A percentile compares a stretch with the other conserved stretches of the same genome.
Evolutionary conservation across 306 rosid species (phyloP).

Genomic region (Trifolium subterraneum): DNA sequence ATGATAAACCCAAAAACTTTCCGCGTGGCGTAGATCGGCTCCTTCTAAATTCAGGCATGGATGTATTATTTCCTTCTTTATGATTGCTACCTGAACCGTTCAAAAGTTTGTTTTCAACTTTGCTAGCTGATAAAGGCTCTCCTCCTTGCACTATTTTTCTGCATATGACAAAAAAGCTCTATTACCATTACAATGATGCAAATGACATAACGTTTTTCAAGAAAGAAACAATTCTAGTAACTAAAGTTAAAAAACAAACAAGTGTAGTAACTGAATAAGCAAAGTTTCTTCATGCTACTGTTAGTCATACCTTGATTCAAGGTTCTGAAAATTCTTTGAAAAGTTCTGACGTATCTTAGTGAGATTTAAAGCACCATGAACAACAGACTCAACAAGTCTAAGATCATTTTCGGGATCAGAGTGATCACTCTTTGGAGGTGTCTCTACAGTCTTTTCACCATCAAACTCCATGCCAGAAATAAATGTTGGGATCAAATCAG

Average conservation of each 20-base stretch:
- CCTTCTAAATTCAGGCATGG: slow-evolving; percentile 72
- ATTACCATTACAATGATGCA: slow-evolving; percentile 21
- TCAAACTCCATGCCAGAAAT: slow-evolving; percentile 56
- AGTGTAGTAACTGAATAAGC: not conserved
- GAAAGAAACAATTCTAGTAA: slow-evolving; percentile 9
- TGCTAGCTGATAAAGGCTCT: slow-evolving; percentile 62
- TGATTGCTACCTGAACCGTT: slow-evolving; percentile 55
- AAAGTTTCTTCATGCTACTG: slow-evolving; percentile 11
- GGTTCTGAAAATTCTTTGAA: slow-evolving; percentile 70
- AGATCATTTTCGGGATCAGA: slow-evolving; percentile 76
- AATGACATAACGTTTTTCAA: slow-evolving; percentile 4
- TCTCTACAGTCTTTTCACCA: slow-evolving; percentile 56
- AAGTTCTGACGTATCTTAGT: slow-evolving; percentile 65
- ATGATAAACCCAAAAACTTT: slow-evolving; percentile 62
- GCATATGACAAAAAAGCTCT: slow-evolving; percentile 41
- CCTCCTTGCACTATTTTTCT: slow-evolving; percentile 60
- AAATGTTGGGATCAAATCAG: slow-evolving; percentile 54
- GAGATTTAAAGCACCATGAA: slow-evolving; percentile 52
- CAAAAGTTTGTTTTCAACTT: slow-evolving; percentile 61
- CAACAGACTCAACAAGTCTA: slow-evolving; percentile 45
- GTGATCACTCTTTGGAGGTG: slow-evolving; percentile 63
- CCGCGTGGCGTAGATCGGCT: slow-evolving; percentile 92
- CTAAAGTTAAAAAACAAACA: slow-evolving; percentile 15
- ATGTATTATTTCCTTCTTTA: slow-evolving; percentile 61
- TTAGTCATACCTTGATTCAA: slow-evolving; percentile 72